A percentile compares a stretch with the other conserved stretches of the same genome.
These are phyloP conservation scores for Cladophialophora bantiana DNA, from an alignment of 2,329 filamentous ascomycete species.

Conservation along the genomic window DNA sequence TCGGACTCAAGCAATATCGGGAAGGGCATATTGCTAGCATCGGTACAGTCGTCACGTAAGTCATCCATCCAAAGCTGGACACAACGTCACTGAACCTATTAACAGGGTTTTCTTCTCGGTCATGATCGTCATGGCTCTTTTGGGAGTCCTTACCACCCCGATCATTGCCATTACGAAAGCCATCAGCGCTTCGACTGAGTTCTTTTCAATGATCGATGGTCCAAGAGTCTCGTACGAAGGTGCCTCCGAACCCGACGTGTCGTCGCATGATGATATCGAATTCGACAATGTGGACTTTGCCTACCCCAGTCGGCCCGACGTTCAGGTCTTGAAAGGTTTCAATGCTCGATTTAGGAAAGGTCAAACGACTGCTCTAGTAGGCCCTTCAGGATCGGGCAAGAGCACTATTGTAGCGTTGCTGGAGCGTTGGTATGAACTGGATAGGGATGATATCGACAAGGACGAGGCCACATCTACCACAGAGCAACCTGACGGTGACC, in stretches of 20 bases:
- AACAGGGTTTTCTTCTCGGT: slow-evolving; percentile 49
- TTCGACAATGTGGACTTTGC: slow-evolving; percentile 73
- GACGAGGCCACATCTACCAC: background rate
- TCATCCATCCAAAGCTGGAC: background rate
- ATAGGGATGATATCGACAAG: slow-evolving; percentile 9
- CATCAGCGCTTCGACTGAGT: slow-evolving; percentile 86
- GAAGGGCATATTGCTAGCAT: slow-evolving; percentile 46
- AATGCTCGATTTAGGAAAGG: slow-evolving; percentile 45
- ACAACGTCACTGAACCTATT: slow-evolving; percentile 11
- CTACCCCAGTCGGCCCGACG: slow-evolving; percentile 63
- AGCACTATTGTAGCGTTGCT: slow-evolving; percentile 54
- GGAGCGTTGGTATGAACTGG: slow-evolving; percentile 52
- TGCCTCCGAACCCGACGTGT: slow-evolving; percentile 48
- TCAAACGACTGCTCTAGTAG: slow-evolving; percentile 54
- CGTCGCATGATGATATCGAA: slow-evolving; percentile 72
- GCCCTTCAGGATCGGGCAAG: slow-evolving; percentile 55
- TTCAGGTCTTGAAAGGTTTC: slow-evolving; percentile 48
- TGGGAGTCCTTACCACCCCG: slow-evolving; percentile 46
- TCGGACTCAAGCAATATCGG: slow-evolving; percentile 46
- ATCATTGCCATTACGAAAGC: slow-evolving; percentile 60
- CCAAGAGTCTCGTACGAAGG: slow-evolving; percentile 58
- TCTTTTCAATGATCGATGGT: slow-evolving; percentile 75
- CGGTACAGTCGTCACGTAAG: slow-evolving; percentile 49
- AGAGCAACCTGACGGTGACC: slow-evolving; percentile 4
- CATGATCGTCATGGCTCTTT: slow-evolving; percentile 52